Percentiles rank a stretch among this genome's conserved stretches.
phyloP scores from a whole-genome alignment of 352 stramenopile genomes.

The Phytophthora capsici region DNA sequence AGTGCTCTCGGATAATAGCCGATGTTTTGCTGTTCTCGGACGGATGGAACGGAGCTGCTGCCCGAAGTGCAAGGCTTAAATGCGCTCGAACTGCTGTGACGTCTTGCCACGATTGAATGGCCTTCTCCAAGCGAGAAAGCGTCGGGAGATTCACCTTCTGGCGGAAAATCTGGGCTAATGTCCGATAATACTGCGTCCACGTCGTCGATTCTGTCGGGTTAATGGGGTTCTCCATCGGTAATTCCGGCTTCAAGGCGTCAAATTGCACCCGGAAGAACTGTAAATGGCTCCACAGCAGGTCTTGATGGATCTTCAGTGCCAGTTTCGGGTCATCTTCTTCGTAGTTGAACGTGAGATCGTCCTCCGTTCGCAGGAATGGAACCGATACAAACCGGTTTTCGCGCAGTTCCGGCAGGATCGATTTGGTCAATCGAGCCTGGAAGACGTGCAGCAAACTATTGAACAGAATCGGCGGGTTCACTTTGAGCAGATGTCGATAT shows the following conservation, averaged over 20 bases:
- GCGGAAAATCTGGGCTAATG: conserved; percentile 33
- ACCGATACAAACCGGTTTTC: conserved; percentile 63
- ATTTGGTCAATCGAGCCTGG: conserved; percentile 53
- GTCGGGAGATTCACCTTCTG: conserved; percentile 26
- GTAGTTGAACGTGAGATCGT: conserved; percentile 60
- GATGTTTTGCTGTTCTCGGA: conserved; percentile 16
- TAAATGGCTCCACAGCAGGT: conserved; percentile 48
- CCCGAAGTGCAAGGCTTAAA: conserved; percentile 46
- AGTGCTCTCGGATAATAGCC: conserved; percentile 39
- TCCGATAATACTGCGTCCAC: conserved; percentile 41
- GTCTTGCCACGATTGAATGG: conserved; percentile 48
- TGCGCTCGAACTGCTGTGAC: conserved; percentile 46
- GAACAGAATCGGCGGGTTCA: conserved; percentile 67
- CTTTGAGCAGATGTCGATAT: conserved; percentile 57
- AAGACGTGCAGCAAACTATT: conserved; percentile 65
- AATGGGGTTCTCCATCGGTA: conserved; percentile 11
- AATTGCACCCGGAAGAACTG: conserved; percentile 74
- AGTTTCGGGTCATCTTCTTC: conserved; percentile 60
- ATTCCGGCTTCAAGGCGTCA: conserved; percentile 43
- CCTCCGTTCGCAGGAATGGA: conserved; percentile 62
- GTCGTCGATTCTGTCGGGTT: conserved; percentile 26
- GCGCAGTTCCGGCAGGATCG: conserved; percentile 59
- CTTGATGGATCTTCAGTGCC: conserved; percentile 46
- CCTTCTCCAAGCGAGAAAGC: conserved; percentile 43
- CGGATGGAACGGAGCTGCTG: conserved; percentile 33